Evolutionary conservation across 441 rosid genomes (phyloP).

Genomic region (Aquilaria agallochum): DNA sequence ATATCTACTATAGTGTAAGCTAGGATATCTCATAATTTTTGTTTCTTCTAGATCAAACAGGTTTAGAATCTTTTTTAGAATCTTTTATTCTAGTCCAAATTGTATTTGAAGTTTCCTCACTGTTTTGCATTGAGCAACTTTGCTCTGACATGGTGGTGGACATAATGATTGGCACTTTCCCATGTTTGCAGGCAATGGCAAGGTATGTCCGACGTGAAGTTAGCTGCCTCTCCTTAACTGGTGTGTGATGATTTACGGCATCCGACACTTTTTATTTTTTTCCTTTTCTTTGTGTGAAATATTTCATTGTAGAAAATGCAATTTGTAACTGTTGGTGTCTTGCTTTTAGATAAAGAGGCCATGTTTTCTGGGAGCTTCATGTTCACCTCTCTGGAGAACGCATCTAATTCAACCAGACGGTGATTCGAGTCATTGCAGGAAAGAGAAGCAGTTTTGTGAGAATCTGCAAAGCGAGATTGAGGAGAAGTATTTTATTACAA

Average conservation of each 20-base stretch:
- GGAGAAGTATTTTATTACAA: background rate
- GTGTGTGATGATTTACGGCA: constrained; percentile 23
- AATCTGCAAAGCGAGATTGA: background rate
- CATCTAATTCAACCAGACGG: constrained; percentile 24
- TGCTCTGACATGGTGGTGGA: background rate
- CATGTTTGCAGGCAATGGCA: constrained; percentile 77
- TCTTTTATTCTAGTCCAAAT: too few relatives aligned
- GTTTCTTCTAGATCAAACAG: too few relatives aligned
- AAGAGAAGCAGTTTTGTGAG: background rate
- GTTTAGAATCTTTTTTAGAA: too few relatives aligned
- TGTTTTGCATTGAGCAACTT: constrained; percentile 3
- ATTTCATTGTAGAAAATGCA: background rate
- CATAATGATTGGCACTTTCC: constrained; percentile 7
- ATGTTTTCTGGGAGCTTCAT: constrained; percentile 86
- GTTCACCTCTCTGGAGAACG: constrained; percentile 60
- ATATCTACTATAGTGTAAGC: too few relatives aligned
- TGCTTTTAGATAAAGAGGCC: constrained; percentile 75
- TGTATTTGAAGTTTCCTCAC: too few relatives aligned
- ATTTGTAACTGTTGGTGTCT: constrained; percentile 13
- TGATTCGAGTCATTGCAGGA: constrained; percentile 13
- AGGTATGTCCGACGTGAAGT: constrained; percentile 84
- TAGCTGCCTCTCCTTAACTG: constrained; percentile 73
- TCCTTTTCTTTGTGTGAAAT: background rate
- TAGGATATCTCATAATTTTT: too few relatives aligned
- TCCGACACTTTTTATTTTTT: background rate